Conservation (phyloP, 495 filamentous ascomycete species). For the Margaritispora aquatica region DNA sequence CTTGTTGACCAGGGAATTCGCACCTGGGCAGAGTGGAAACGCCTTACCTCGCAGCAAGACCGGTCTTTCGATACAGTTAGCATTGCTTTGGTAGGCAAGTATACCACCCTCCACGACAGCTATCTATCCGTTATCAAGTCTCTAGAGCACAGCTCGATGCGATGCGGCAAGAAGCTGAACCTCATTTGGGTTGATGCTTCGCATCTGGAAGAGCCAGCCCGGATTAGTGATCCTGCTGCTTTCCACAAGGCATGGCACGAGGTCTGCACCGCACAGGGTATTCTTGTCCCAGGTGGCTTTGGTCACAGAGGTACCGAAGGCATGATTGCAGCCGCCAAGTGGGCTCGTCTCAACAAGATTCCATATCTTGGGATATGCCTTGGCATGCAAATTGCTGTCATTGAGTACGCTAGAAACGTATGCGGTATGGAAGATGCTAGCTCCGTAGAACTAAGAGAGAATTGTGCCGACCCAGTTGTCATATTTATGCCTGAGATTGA, state of each 20-base stretch:
- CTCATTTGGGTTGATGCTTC: slow-evolving; percentile 79
- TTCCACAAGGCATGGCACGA: slow-evolving; percentile 88
- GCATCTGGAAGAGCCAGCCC: slow-evolving; percentile 63
- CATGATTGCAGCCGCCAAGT: slow-evolving; percentile 79
- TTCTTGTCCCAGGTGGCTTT: slow-evolving; percentile 75
- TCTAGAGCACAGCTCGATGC: slow-evolving; percentile 88
- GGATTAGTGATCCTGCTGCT: slow-evolving; percentile 54
- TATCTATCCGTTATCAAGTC: slow-evolving; percentile 80
- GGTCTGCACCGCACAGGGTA: slow-evolving; percentile 61
- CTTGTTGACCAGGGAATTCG: slow-evolving; percentile 49
- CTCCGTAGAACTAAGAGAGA: slow-evolving; percentile 58
- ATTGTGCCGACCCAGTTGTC: slow-evolving; percentile 25
- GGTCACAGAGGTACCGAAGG: slow-evolving; percentile 75
- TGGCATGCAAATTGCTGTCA: slow-evolving; percentile 90
- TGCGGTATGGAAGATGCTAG: slow-evolving; percentile 54
- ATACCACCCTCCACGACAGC: slow-evolving; percentile 69
- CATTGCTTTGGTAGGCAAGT: slow-evolving; percentile 92
- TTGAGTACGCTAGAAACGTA: slow-evolving; percentile 77
- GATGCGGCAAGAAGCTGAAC: slow-evolving; percentile 70
- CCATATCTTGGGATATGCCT: slow-evolving; percentile 92
- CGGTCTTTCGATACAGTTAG: slow-evolving; percentile 57
- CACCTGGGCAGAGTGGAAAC: slow-evolving; percentile 72
- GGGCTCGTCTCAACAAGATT: slow-evolving; percentile 72
- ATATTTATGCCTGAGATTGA: slow-evolving; percentile 84
- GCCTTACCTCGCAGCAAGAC: slow-evolving; percentile 56